Percentiles rank a stretch among this genome's conserved stretches.
These are phyloP conservation scores for Lagenidium giganteum DNA, from an alignment of 352 stramenopile genomes.

Conservation along the genomic window DNA sequence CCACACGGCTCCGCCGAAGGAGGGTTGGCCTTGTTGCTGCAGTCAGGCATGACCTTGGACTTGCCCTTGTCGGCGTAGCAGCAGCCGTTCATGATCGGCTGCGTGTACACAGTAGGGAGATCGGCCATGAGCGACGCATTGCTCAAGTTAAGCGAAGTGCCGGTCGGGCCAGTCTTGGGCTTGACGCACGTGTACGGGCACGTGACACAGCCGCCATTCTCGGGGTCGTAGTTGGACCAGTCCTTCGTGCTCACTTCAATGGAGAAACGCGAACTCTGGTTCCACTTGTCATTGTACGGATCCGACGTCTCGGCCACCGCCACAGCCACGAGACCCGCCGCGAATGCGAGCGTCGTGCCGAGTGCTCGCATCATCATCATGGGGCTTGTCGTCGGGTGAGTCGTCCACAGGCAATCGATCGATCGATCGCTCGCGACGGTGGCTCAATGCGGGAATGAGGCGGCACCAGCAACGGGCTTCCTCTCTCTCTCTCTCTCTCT, in stretches of 20 bases:
- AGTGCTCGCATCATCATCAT: too few relatives aligned
- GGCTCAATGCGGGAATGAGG: too few relatives aligned
- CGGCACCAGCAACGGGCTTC: too few relatives aligned
- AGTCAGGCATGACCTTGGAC: slow-evolving; percentile 49
- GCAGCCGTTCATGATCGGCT: slow-evolving; percentile 66
- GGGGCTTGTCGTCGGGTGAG: too few relatives aligned
- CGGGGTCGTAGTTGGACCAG: slow-evolving; percentile 79
- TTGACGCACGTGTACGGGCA: slow-evolving; percentile 85
- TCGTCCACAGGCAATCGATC: too few relatives aligned
- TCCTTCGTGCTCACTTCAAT: slow-evolving; percentile 68
- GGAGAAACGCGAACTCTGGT: slow-evolving; percentile 59
- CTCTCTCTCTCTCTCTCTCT: too few relatives aligned
- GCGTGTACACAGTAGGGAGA: slow-evolving; percentile 71
- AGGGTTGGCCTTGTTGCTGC: slow-evolving; percentile 55
- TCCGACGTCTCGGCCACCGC: slow-evolving; percentile 13
- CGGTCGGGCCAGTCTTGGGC: slow-evolving; percentile 60
- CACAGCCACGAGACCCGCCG: slow-evolving; percentile 12
- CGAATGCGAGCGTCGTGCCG: too few relatives aligned
- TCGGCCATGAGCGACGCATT: slow-evolving; percentile 69
- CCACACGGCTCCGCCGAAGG: slow-evolving; percentile 59
- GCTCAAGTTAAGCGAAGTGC: slow-evolving; percentile 71
- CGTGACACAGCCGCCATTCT: slow-evolving; percentile 78
- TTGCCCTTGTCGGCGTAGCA: slow-evolving; percentile 56
- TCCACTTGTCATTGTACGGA: slow-evolving; percentile 41
- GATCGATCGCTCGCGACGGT: too few relatives aligned